Base-by-base conservation (phyloP, 345 rosid species). In the Lepidium sativum region DNA sequence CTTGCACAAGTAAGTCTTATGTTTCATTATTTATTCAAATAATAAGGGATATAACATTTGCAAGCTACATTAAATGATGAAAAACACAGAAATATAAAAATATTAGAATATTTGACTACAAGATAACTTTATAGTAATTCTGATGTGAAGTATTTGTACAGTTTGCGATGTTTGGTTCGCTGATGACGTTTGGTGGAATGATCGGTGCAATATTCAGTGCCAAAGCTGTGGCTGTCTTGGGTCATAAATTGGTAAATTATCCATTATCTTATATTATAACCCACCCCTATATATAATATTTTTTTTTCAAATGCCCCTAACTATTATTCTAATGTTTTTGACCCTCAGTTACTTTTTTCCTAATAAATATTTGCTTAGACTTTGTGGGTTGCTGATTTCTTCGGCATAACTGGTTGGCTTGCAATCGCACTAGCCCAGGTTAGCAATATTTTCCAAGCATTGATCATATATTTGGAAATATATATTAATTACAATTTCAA, bases 91-190 rank as follows among this genome's bases (percentile, higher is more conserved):
- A 23, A 23, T 23, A 1, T 23, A 17, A 1, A 21, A 11, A n/a
- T n/a, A n/a, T n/a, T n/a, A n/a, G n/a, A n/a, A n/a, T n/a, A n/a
- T n/a, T n/a, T n/a, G n/a, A n/a, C n/a, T n/a, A n/a, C n/a, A n/a
- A n/a, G n/a, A n/a, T n/a, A n/a, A n/a, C n/a, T n/a, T n/a, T n/a
- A n/a, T n/a, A n/a, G n/a, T n/a, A n/a, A n/a, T n/a, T n/a, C n/a
- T n/a, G n/a, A n/a, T n/a, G n/a, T n/a, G n/a, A n/a, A n/a, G 9
- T 48, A 23, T 23, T 2, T 9, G 6, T 47, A 67, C 77, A 79
- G 89, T 84, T 58, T 56, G 84, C 92, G 1, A 33, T 84, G 37
- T 83, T 84, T 54, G 89, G 86, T 13, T 86, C 92, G 48, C 58
- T 84, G 29, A 0, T 70, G 66, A 81, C 85, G 4, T 18, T 86